Conservation (phyloP, 2,329 filamentous ascomycete species). For the Beauveria caledonica region DNA sequence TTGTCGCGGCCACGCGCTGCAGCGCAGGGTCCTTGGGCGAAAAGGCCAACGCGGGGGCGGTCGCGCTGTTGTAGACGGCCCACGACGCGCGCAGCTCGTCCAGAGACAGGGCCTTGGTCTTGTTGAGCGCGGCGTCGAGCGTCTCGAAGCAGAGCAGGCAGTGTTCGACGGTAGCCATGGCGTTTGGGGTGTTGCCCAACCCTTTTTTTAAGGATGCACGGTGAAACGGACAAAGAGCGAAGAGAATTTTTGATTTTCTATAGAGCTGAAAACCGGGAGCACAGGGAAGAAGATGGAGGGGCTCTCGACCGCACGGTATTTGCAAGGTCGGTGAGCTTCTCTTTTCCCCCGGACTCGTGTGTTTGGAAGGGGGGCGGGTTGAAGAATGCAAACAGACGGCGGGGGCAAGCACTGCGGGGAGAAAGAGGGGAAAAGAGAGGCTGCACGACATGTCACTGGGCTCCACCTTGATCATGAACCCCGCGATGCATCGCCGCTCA, state of each 20-base stretch:
- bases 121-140: slow-evolving; percentile 66
- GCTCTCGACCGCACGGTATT: not conserved
- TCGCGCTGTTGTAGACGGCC: slow-evolving; percentile 27
- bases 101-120: slow-evolving; percentile 59
- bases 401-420: not conserved
- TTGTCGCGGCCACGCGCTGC: slow-evolving; percentile 29
- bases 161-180: slow-evolving; percentile 78
- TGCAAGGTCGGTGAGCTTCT: not conserved
- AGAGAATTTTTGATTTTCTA: not conserved
- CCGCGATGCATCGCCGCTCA: slow-evolving; percentile 2
- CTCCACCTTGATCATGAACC: slow-evolving; percentile 3
- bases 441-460: not conserved
- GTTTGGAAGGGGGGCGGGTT: not conserved
- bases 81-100: slow-evolving; percentile 61
- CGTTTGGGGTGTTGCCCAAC: not conserved
- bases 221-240: too few relatives aligned
- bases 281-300: too few relatives aligned
- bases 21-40: slow-evolving; percentile 33
- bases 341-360: not conserved
- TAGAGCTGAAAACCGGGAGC: too few relatives aligned
- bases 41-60: slow-evolving; percentile 14
- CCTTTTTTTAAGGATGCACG: not conserved
- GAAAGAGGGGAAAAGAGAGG: not conserved
- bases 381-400: not conserved
- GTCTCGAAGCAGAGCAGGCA: slow-evolving; percentile 92